Base-by-base conservation (phyloP, 176 grass and related monocot species). In the Triticum turgidum region DNA sequence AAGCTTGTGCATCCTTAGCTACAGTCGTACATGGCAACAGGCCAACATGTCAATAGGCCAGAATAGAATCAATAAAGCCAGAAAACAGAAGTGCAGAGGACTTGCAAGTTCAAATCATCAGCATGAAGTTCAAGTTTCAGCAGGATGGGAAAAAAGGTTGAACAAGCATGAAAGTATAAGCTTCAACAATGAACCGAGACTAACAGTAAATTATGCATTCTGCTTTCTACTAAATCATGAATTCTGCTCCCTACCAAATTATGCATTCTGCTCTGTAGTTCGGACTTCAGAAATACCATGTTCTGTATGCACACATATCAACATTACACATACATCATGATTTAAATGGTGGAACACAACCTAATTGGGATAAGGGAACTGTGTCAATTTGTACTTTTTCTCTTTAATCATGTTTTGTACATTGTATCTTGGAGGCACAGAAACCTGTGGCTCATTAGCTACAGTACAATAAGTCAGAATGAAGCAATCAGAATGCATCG, bases 1-100 rank as follows among this genome's bases (percentile, higher is more conserved):
- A 84, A 77, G 82, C 88, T 79, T 90, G 90, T 0, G 90, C 93
- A 61, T 93, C 93, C 27, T 79, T 81, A 85, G 96, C 96, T 98
- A 67, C 3, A 68, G 3, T 15, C 35, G 93, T 98, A 62, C 8
- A 68, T 18, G 32, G 20, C 32, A 68, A 68, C 7, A 34, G 30
- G 7, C 29, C 30, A 34, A 30, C 88, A 91, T 3, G 9, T 37
- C 61, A 37, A 70, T 52, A 69, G 0, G 51, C 39, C 65, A 87
- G 12, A 79, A 80, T 33, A 34, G 27, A 56, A 11, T 1, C 20
- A 68, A 39, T 79, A 88, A 78, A 84, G 3, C 21, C 87, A 62
- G 61, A 84, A 25, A 76, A 76, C 15, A 76, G 7, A 38, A 72
- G 64, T 22, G 42, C 5, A 58, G 21, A 81, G 15, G 11, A 14